These are phyloP conservation scores for Ceratocystis cubensis DNA, from an alignment of 2,329 filamentous ascomycete genomes.

Conservation along the genomic window DNA sequence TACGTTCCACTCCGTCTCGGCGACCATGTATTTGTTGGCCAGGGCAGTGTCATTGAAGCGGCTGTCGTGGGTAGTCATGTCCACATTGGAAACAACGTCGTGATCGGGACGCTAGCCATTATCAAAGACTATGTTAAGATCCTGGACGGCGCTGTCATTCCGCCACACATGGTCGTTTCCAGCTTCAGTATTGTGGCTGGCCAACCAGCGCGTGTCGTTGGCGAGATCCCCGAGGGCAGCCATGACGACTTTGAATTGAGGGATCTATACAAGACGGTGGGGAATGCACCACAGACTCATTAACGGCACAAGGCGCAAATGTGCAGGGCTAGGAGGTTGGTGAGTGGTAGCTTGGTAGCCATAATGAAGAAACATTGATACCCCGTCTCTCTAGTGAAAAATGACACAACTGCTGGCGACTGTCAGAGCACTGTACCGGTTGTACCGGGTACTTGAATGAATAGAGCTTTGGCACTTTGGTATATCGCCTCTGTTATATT, in stretches of 20 bases:
- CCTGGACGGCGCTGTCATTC: slow-evolving; percentile 70
- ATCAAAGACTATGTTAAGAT: slow-evolving; percentile 89
- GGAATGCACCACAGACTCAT: slow-evolving; percentile 38
- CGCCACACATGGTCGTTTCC: slow-evolving; percentile 80
- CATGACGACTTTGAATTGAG: slow-evolving; percentile 52
- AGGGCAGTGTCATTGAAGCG: slow-evolving; percentile 63
- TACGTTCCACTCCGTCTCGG: slow-evolving; percentile 87
- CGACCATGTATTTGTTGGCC: slow-evolving; percentile 85
- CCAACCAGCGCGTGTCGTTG: slow-evolving; percentile 63
- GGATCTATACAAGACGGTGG: slow-evolving; percentile 51
- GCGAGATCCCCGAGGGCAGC: slow-evolving; percentile 63
- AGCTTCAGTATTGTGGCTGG: slow-evolving; percentile 88
- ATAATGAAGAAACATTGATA: slow-evolving; percentile 6
- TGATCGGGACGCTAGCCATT: slow-evolving; percentile 75
- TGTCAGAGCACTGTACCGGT: not conserved
- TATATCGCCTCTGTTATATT: not conserved
- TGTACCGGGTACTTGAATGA: not conserved
- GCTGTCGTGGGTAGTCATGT: slow-evolving; percentile 77
- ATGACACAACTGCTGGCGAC: not conserved
- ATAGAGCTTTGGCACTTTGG: too few relatives aligned
- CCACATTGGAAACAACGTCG: slow-evolving; percentile 64
- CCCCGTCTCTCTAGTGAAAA: not conserved
- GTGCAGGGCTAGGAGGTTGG: not conserved
- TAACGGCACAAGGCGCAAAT: not conserved
- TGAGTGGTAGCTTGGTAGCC: not conserved